Conservation (phyloP, 495 filamentous ascomycete genomes). For the Tuber melanosporum region DNA sequence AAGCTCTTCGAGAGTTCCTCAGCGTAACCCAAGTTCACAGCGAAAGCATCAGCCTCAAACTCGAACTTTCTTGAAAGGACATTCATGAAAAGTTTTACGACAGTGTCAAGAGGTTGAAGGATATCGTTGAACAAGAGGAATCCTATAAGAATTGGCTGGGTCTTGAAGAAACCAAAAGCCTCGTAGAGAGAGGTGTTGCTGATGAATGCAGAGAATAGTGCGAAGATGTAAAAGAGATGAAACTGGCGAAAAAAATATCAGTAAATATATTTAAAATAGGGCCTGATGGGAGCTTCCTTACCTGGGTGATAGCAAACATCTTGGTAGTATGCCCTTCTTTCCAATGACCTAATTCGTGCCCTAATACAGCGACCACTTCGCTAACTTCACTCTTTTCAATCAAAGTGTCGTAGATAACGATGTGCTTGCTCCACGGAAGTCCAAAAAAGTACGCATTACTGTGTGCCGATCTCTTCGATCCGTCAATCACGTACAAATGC, state of each 20-base stretch:
- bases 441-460: constrained; percentile 99
- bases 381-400: constrained; percentile 87
- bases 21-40: constrained; percentile 76
- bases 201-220: constrained; percentile 93
- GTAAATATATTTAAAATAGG: constrained; percentile 5
- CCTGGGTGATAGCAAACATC: constrained; percentile 82
- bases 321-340: constrained; percentile 88
- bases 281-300: constrained; percentile 44
- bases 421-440: constrained; percentile 98
- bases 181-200: constrained; percentile 86
- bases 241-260: constrained; percentile 49
- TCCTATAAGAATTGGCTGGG: constrained; percentile 88
- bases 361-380: constrained; percentile 90
- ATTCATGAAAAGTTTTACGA: constrained; percentile 93
- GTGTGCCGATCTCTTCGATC: constrained; percentile 92
- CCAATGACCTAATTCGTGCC: constrained; percentile 97
- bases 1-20: constrained; percentile 74
- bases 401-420: constrained; percentile 96
- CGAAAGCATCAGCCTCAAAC: constrained; percentile 92
- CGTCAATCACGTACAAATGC: constrained; percentile 92
- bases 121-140: constrained; percentile 96
- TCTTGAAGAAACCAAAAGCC: constrained; percentile 79
- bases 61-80: constrained; percentile 88
- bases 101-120: constrained; percentile 78
- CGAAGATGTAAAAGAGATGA: constrained; percentile 94